Percentiles rank a stretch among this genome's conserved stretches.
Conservation (phyloP, 148 eudicot genomes). For the Nyssa sinensis region DNA sequence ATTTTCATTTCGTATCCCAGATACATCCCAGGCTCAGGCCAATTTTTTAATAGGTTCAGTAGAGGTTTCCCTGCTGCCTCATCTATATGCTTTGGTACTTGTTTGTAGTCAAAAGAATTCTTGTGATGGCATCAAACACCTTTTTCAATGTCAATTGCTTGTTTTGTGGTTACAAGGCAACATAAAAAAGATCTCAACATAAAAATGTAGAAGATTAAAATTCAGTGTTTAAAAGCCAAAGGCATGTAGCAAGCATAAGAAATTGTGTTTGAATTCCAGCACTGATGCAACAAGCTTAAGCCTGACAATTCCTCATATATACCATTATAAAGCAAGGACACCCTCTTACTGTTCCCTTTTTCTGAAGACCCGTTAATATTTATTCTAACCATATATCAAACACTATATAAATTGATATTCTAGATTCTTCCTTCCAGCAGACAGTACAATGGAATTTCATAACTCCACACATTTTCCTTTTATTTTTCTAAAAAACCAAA, state of each 20-base stretch:
- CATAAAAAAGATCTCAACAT: not conserved
- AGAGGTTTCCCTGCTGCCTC: too few species aligned
- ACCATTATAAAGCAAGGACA: too few species aligned
- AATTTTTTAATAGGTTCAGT: too few species aligned
- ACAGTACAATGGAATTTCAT: too few species aligned
- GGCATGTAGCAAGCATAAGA: not conserved
- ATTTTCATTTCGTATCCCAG: not conserved
- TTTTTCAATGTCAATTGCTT: not conserved
- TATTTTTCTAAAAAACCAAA: too few species aligned
- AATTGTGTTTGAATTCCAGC: not conserved
- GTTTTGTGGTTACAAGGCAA: not conserved
- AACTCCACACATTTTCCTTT: too few species aligned
- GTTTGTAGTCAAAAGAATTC: not conserved
- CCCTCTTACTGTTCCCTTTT: too few species aligned
- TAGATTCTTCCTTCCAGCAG: too few species aligned
- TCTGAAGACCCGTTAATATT: too few species aligned
- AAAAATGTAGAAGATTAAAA: not conserved
- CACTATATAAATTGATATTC: not conserved
- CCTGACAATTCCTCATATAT: not conserved
- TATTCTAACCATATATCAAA: too few species aligned
- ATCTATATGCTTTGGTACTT: not conserved
- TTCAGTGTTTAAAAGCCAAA: not conserved
- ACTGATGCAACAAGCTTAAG: not conserved
- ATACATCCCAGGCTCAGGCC: not conserved
- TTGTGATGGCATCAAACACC: not conserved